Evolutionary conservation across 2,329 filamentous ascomycete species (phyloP).

Genomic region (Stagonosporopsis vannaccii): DNA sequence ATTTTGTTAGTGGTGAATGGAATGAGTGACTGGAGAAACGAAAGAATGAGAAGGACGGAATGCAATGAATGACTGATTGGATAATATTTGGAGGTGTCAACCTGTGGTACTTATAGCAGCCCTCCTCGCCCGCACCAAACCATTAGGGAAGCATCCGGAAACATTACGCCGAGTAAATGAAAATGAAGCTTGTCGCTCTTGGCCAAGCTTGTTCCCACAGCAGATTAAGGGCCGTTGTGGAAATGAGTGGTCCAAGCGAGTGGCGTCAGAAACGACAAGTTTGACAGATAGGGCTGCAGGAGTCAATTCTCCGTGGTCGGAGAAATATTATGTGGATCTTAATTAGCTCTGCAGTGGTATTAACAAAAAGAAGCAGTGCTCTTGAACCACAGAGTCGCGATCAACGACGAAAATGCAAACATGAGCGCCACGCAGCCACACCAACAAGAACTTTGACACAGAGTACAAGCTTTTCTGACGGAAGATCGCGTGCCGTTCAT

Average conservation of each 20-base stretch:
- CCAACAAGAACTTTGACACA: conserved; percentile 2
- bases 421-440: conserved; percentile 15
- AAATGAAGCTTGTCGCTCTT: conserved; percentile 36
- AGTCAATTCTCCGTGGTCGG: conserved; percentile 2
- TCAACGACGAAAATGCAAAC: neutral
- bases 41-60: conserved; percentile 16
- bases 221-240: conserved; percentile 30
- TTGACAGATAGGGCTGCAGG: conserved; percentile 1
- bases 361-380: neutral
- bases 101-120: conserved; percentile 26
- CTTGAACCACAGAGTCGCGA: neutral
- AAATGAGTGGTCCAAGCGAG: conserved; percentile 22
- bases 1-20: conserved; percentile 21
- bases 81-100: conserved; percentile 1
- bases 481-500: conserved; percentile 19
- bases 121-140: neutral
- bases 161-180: conserved; percentile 6
- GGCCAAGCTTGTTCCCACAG: conserved; percentile 36
- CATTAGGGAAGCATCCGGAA: conserved; percentile 3
- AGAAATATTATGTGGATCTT: conserved; percentile 1
- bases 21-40: conserved; percentile 18
- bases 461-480: conserved; percentile 18
- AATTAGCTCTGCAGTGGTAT: neutral
- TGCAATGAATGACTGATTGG: conserved; percentile 22
- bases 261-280: conserved; percentile 12